Evolutionary conservation across 331 rosid genomes (phyloP).

Genomic region (Saraca asoca): DNA sequence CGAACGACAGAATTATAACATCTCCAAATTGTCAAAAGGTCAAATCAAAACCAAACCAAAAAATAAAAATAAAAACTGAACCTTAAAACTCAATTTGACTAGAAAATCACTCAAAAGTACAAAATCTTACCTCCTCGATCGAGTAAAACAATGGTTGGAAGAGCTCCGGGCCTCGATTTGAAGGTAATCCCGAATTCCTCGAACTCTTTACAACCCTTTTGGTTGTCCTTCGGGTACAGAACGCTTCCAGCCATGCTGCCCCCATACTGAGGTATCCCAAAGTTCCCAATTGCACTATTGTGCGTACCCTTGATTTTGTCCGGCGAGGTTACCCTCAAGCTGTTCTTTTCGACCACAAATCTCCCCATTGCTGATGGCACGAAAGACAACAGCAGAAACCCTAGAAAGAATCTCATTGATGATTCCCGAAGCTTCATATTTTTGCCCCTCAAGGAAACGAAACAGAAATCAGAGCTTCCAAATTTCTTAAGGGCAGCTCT

Average conservation of each 20-base stretch:
- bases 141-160: conserved; percentile 84
- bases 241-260: conserved; percentile 70
- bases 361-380: conserved; percentile 56
- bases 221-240: conserved; percentile 74
- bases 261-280: conserved; percentile 74
- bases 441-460: conserved; percentile 1
- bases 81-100: too few species aligned
- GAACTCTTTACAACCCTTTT: conserved; percentile 78
- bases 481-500: conserved; percentile 24
- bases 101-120: not conserved
- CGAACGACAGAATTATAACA: conserved; percentile 19
- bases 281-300: conserved; percentile 81
- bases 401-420: conserved; percentile 48
- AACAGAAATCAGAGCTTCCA: conserved; percentile 24
- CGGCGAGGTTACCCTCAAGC: conserved; percentile 91
- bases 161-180: conserved; percentile 79
- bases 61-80: too few species aligned
- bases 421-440: conserved; percentile 62
- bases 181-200: conserved; percentile 68
- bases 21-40: not conserved
- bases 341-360: conserved; percentile 97
- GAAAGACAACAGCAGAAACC: conserved; percentile 61
- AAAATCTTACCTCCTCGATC: conserved; percentile 87
- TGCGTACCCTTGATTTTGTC: conserved; percentile 71
- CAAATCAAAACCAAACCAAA: not conserved